Evolutionary conservation across 805 yeast genomes (phyloP), one percentile per base, ranked within the genome.

Genomic region (Yamadazyma ubonensis): DNA sequence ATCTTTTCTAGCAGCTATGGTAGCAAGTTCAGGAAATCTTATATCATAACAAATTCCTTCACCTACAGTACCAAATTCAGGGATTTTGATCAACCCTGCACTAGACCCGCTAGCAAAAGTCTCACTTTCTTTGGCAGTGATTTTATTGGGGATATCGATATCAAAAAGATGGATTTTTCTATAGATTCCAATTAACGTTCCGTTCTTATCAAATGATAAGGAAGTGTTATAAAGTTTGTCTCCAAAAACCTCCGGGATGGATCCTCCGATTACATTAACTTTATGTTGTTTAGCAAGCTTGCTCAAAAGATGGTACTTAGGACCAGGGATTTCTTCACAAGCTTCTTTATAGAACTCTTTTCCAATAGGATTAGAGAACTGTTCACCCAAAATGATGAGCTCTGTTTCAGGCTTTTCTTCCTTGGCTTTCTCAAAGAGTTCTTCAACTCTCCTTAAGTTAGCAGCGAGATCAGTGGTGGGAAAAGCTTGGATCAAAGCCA

Each of bases 141-240:
- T 86, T 42, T 86, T 86, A 31, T 83, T 82, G 2, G 96, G 96
- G 15, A 42, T 39, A 87, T 87, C 51, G 85, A 90, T 44, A 87
- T 85, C 97, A 55, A 90, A 90, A 44, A 90, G 60, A 57, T 90
- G 97, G 4, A 79, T 87, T 57, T 90, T 90, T 51, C 96, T 75
- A 59, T 42, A 96, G 52, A 79, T 83, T 31, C 85, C 95, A 38
- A 88, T 75, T 41, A 87, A 65, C 22, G 76, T 69, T 4, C 96
- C 96, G 2, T 55, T 31, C 3, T 78, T 79, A 45, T 77, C 63
- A 57, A 84, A 87, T 5, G 89, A 58, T 42, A 60, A 50, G 15
- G 61, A 56, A 2, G 65, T 60, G 51, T 60, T 61, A 52, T 44
- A 61, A 38, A 59, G 49, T 29, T 49, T 44, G 29, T 44, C 52